A percentile compares a stretch with the other conserved stretches of the same genome.
Conservation (phyloP, 208 protist species). For the Wallacemonas rigidus region DNA sequence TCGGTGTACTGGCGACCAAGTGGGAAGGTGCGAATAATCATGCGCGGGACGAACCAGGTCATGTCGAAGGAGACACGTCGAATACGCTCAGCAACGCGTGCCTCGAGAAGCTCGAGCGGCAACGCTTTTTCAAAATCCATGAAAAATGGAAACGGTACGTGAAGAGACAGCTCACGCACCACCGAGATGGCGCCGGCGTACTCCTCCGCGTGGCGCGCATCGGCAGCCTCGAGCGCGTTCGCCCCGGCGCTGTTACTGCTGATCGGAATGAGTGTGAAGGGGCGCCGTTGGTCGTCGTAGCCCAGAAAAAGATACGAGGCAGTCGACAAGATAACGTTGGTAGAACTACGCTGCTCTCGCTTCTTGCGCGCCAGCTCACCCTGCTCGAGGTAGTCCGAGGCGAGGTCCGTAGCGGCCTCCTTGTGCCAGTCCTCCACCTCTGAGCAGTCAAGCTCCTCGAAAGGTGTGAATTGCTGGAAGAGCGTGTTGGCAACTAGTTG, state of each 20-base stretch:
- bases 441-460: conserved; percentile 54
- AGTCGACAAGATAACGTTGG: conserved; percentile 68
- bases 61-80: conserved; percentile 83
- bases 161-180: conserved; percentile 63
- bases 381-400: conserved; percentile 66
- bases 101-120: conserved; percentile 60
- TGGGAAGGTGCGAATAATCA: conserved; percentile 82
- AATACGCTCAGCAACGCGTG: conserved; percentile 78
- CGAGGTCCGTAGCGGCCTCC: conserved; percentile 52
- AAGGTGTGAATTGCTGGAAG: conserved; percentile 77
- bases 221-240: conserved; percentile 4
- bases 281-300: conserved; percentile 65
- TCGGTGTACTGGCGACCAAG: conserved; percentile 77
- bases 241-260: conserved; percentile 32
- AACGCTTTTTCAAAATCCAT: conserved; percentile 72
- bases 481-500: conserved; percentile 82
- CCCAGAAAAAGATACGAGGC: conserved; percentile 80
- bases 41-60: conserved; percentile 76
- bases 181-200: conserved; percentile 56
- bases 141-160: conserved; percentile 81
- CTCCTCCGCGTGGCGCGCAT: conserved; percentile 50
- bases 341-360: conserved; percentile 36
- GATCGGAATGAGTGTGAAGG: conserved; percentile 78
- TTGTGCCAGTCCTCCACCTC: conserved; percentile 38
- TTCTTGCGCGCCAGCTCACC: conserved; percentile 39